Evolutionary conservation across 495 filamentous ascomycete genomes (phyloP), one percentile per base, ranked within the genome.

Genomic region (Trichoderma virens): DNA sequence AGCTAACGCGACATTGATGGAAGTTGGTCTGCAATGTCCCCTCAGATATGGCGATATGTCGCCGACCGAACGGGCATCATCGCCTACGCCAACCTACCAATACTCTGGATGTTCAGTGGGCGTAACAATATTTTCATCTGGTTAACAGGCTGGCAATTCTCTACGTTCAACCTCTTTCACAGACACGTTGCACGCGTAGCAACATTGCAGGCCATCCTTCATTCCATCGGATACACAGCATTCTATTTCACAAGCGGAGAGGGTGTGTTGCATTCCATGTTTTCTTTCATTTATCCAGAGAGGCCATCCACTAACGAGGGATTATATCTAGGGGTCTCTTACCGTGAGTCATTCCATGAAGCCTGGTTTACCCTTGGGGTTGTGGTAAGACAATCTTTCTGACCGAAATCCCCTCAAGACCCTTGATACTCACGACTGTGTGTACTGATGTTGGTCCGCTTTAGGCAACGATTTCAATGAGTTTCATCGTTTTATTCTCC

Each of bases 61-160:
- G 62, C 65, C 7, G 69, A 77, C 59, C 76, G 79, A 7, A 75
- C 74, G 11, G 79, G 78, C 2, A 67, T 65, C 14, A 61, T 78
- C 5, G 64, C 70, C 1, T 74, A 70, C 23, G 69, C 68, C 23
- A 65, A 71, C 18, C 13, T 75, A n/a, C 72, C 76, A 35, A 67
- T 79, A 5, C 23, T 73, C 0, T 70, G 77, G 14, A 65, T 81
- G n/a, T 80, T 72, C 62, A 65, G 74, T 2, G 66, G 70, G 0
- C 66, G 79, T 11, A 80, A 81, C 62, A 79, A 81, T 66, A 45
- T 80, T 30, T 72, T 81, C 16, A 67, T 79, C 11, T 77, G 70
- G 70, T 28, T 78, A 2, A 79, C 76, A 0, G 73, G 77, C 51
- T 80, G 77, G 78, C 66, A 68, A 14, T 72, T 77, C 59, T 71